Percentiles rank a stretch among this genome's conserved stretches.
phyloP scores from a whole-genome alignment of 805 yeast species.

The Saccharomycopsis vini region DNA sequence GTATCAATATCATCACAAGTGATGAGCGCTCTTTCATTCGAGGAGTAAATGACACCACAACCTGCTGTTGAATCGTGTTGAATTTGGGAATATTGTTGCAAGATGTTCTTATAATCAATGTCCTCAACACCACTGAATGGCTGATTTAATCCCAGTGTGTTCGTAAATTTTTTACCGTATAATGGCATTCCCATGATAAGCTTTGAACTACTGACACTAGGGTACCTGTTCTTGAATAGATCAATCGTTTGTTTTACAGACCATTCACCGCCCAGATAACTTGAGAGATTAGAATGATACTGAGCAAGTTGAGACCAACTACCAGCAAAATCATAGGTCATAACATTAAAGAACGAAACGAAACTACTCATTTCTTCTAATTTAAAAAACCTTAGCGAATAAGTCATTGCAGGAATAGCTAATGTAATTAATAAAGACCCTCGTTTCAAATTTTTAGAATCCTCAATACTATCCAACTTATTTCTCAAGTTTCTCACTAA shows the following conservation, averaged over 20 bases:
- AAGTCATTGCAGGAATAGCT: slow-evolving; percentile 66
- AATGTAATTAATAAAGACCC: slow-evolving; percentile 45
- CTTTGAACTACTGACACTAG: slow-evolving; percentile 35
- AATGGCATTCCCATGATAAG: slow-evolving; percentile 79
- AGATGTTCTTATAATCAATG: slow-evolving; percentile 49
- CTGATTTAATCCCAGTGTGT: slow-evolving; percentile 34
- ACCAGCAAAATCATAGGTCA: slow-evolving; percentile 88
- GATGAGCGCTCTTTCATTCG: slow-evolving; percentile 32
- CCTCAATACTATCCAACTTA: slow-evolving; percentile 34
- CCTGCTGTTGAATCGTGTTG: background rate
- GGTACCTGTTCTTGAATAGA: slow-evolving; percentile 34
- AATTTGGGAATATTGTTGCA: slow-evolving; percentile 29
- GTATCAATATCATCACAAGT: slow-evolving; percentile 59
- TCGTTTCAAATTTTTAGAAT: slow-evolving; percentile 18
- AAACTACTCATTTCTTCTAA: slow-evolving; percentile 47
- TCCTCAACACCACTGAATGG: slow-evolving; percentile 39
- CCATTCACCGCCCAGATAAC: slow-evolving; percentile 29
- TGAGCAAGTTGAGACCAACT: slow-evolving; percentile 56
- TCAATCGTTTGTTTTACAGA: slow-evolving; percentile 43
- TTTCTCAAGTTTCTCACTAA: slow-evolving; percentile 35
- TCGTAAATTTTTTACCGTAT: slow-evolving; percentile 57
- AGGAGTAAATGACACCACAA: background rate
- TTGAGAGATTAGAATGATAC: slow-evolving; percentile 63
- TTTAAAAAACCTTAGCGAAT: slow-evolving; percentile 35
- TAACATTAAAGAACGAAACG: slow-evolving; percentile 69